These are phyloP conservation scores for Ophiocordyceps camponoti-saundersi DNA, from an alignment of 2,329 filamentous ascomycete species.

Conservation along the genomic window DNA sequence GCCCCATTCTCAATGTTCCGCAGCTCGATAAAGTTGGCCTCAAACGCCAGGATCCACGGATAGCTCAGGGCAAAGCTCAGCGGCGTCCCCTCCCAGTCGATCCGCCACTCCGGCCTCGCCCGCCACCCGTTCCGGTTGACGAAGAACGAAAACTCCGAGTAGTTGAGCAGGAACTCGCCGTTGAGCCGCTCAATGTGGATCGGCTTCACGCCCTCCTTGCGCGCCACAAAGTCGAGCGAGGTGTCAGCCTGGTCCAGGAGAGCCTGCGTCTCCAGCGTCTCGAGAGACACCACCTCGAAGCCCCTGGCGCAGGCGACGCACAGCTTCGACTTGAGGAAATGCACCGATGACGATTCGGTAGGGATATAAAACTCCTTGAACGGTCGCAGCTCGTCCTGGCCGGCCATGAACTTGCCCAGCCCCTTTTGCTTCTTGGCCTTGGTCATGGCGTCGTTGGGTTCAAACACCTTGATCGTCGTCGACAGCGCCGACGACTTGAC, in stretches of 20 bases:
- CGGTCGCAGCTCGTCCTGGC: conserved; percentile 86
- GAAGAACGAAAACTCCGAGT: conserved; percentile 98
- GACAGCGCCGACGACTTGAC: conserved; percentile 89
- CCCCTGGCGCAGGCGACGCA: conserved; percentile 91
- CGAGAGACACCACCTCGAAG: conserved; percentile 91
- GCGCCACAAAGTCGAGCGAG: conserved; percentile 88
- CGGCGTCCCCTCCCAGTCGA: conserved; percentile 91
- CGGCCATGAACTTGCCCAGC: conserved; percentile 89
- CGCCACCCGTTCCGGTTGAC: conserved; percentile 98
- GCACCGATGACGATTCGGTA: conserved; percentile 92
- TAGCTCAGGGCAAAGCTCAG: conserved; percentile 88
- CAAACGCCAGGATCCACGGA: conserved; percentile 93
- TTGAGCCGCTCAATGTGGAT: conserved; percentile 96
- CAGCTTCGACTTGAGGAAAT: conserved; percentile 91
- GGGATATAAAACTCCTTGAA: conserved; percentile 99
- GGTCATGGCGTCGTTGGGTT: conserved; percentile 86
- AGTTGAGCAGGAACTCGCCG: conserved; percentile 93
- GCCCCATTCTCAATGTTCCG: conserved; percentile 87
- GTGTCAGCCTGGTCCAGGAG: conserved; percentile 95
- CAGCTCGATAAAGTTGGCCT: conserved; percentile 94
- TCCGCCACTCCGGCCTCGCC: conserved; percentile 87
- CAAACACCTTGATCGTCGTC: conserved; percentile 97
- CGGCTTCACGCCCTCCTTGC: conserved; percentile 83
- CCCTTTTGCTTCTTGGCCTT: conserved; percentile 94
- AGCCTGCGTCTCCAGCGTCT: conserved; percentile 95